phyloP scores from a whole-genome alignment of 2,329 filamentous ascomycete species.

The Aspergillus sp. region DNA sequence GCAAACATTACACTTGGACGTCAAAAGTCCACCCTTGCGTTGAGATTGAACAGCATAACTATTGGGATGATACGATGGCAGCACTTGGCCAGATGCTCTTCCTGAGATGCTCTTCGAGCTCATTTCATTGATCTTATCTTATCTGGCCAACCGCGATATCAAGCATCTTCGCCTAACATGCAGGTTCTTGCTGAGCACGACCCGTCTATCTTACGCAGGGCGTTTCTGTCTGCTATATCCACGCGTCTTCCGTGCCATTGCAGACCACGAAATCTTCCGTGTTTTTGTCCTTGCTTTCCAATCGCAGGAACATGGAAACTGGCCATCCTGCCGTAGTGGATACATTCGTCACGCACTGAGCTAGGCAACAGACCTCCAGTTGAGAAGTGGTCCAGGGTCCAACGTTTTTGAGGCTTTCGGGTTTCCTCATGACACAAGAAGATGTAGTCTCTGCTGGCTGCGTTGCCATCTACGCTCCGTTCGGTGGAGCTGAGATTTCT shows the following conservation, averaged over 20 bases:
- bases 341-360: not conserved
- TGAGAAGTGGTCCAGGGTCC: constrained; percentile 19
- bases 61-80: no score
- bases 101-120: no score
- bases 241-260: constrained; percentile 28
- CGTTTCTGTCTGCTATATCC: constrained; percentile 36
- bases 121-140: not conserved
- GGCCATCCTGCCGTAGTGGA: not conserved
- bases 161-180: constrained; percentile 21
- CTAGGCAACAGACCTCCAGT: constrained; percentile 11
- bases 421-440: constrained; percentile 15
- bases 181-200: constrained; percentile 6
- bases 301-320: not conserved
- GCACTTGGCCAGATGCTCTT: no score
- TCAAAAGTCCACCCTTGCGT: no score
- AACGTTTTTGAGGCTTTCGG: constrained; percentile 23
- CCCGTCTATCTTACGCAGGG: constrained; percentile 23
- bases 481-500: constrained; percentile 30
- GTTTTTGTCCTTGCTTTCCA: constrained; percentile 5
- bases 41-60: not conserved
- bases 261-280: constrained; percentile 28
- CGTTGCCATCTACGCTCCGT: constrained; percentile 19
- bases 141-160: constrained; percentile 18
- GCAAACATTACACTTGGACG: constrained; percentile 10
- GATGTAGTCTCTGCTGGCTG: constrained; percentile 23